phyloP scores from a whole-genome alignment of 1,284 basidiomycete species.

The Leccinum laetum region DNA sequence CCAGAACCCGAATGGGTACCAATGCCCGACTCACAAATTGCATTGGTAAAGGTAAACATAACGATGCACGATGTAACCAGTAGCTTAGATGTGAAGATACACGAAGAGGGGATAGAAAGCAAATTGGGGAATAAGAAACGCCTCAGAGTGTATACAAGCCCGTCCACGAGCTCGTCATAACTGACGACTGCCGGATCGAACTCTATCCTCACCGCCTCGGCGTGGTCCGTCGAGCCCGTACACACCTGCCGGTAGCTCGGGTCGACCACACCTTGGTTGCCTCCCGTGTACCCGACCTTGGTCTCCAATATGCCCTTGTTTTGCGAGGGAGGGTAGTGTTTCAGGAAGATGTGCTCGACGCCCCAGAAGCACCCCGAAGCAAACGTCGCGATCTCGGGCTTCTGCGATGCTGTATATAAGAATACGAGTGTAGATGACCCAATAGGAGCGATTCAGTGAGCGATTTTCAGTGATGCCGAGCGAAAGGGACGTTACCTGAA shows the following conservation, averaged over 20 bases:
- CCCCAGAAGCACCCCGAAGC: constrained; percentile 87
- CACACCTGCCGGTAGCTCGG: constrained; percentile 82
- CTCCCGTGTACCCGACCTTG: constrained; percentile 82
- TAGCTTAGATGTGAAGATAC: neutral
- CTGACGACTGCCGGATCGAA: constrained; percentile 81
- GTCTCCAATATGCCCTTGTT: constrained; percentile 73
- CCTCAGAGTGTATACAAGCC: constrained; percentile 44
- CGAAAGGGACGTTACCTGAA: constrained; percentile 19
- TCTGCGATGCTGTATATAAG: constrained; percentile 16
- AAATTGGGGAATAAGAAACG: constrained; percentile 22
- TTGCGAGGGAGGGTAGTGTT: constrained; percentile 70
- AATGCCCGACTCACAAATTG: constrained; percentile 53
- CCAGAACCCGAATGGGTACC: constrained; percentile 61
- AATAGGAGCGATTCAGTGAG: neutral
- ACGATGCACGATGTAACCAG: neutral
- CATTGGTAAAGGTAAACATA: constrained; percentile 40
- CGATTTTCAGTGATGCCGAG: neutral
- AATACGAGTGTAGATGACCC: neutral
- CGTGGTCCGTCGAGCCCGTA: constrained; percentile 82
- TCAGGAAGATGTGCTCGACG: constrained; percentile 84
- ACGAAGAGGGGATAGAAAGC: neutral
- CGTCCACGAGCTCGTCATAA: constrained; percentile 79
- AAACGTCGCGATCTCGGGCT: constrained; percentile 71
- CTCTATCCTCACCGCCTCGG: constrained; percentile 85
- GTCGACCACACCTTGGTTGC: constrained; percentile 51